Percentiles rank a stretch among this genome's conserved stretches.
phyloP scores from a whole-genome alignment of 306 rosid species.

The Rubus parviflorus region DNA sequence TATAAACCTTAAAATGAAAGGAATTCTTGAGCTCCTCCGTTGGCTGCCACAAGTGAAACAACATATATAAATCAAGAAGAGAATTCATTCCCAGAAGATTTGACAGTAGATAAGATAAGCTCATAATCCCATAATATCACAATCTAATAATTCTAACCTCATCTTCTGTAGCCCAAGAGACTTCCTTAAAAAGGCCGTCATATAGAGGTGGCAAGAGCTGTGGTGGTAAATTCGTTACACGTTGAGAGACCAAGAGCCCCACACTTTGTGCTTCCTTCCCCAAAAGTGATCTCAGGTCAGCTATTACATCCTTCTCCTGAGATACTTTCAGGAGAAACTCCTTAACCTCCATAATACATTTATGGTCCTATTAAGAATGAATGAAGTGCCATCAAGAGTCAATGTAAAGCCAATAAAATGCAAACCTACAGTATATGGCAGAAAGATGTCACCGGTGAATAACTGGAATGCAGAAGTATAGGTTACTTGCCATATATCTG shows the following conservation, averaged over 20 bases:
- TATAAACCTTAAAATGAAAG: slow-evolving; percentile 55
- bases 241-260: slow-evolving; percentile 78
- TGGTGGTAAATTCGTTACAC: slow-evolving; percentile 73
- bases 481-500: slow-evolving; percentile 62
- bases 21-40: slow-evolving; percentile 69
- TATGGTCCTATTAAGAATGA: slow-evolving; percentile 47
- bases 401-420: not conserved
- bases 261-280: slow-evolving; percentile 54
- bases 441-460: not conserved
- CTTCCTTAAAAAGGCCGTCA: slow-evolving; percentile 80
- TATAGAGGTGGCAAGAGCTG: slow-evolving; percentile 88
- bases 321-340: slow-evolving; percentile 53
- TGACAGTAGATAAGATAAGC: slow-evolving; percentile 13
- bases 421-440: not conserved
- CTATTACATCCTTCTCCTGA: slow-evolving; percentile 41
- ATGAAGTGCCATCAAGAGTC: not conserved
- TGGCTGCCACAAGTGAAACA: slow-evolving; percentile 54
- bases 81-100: slow-evolving; percentile 12
- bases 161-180: slow-evolving; percentile 88
- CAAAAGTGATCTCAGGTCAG: slow-evolving; percentile 50
- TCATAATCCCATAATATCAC: slow-evolving; percentile 20
- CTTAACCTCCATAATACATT: slow-evolving; percentile 58
- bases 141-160: slow-evolving; percentile 60
- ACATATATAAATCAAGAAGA: slow-evolving; percentile 20
- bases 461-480: not conserved